Conservation (phyloP, 257 asterid genomes). For the Penstemon barbatus region DNA sequence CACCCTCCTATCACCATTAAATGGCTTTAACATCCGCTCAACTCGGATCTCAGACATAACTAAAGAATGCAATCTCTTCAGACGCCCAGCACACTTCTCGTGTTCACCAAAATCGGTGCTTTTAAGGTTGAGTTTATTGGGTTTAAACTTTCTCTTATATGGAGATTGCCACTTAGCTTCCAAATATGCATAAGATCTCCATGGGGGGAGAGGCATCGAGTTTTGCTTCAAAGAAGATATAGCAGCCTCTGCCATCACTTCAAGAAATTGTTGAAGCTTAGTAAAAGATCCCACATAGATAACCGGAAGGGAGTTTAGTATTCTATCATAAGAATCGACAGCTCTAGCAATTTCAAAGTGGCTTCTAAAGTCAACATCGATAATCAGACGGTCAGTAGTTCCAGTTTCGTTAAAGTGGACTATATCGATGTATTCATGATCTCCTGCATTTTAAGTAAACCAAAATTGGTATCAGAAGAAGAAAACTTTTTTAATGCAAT, state of each 20-base stretch:
- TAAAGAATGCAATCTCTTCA: constrained; percentile 45
- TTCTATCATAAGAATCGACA: constrained; percentile 60
- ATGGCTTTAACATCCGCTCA: constrained; percentile 43
- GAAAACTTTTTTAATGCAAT: neutral
- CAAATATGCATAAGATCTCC: constrained; percentile 68
- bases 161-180: constrained; percentile 74
- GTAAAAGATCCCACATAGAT: constrained; percentile 58
- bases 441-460: constrained; percentile 44
- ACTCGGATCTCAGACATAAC: constrained; percentile 52
- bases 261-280: constrained; percentile 61
- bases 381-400: constrained; percentile 46
- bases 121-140: constrained; percentile 23
- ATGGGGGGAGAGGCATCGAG: constrained; percentile 83
- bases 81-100: constrained; percentile 51
- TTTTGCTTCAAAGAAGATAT: constrained; percentile 67
- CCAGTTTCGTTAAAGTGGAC: constrained; percentile 40
- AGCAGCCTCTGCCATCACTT: constrained; percentile 80
- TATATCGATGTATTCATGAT: constrained; percentile 69
- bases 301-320: constrained; percentile 60
- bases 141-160: constrained; percentile 37
- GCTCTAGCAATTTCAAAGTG: constrained; percentile 87
- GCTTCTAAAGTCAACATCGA: constrained; percentile 73
- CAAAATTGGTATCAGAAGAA: neutral
- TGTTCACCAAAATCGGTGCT: constrained; percentile 30
- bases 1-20: constrained; percentile 36